phyloP scores from a whole-genome alignment of 495 filamentous ascomycete species.

The Talaromyces nanjingensis region DNA sequence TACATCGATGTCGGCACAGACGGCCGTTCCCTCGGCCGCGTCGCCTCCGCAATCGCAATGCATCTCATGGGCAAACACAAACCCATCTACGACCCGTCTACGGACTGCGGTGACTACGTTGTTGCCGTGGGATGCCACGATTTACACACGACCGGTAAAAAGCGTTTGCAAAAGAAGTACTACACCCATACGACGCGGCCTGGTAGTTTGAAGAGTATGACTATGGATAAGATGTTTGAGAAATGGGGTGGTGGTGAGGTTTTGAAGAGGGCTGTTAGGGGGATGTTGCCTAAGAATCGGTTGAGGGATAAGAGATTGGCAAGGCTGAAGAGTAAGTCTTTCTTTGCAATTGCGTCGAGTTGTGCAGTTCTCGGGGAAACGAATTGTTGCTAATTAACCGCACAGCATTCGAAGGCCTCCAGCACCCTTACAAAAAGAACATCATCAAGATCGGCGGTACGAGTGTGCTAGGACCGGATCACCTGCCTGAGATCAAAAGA shows the following conservation, averaged over 20 bases:
- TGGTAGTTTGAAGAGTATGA: constrained; percentile 77
- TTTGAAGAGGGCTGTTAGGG: constrained; percentile 81
- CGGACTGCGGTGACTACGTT: constrained; percentile 98
- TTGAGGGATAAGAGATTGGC: constrained; percentile 77
- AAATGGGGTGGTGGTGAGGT: constrained; percentile 96
- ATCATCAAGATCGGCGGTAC: constrained; percentile 62
- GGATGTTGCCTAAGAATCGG: constrained; percentile 97
- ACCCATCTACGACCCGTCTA: constrained; percentile 90
- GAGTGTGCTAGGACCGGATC: constrained; percentile 23
- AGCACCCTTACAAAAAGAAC: constrained; percentile 89
- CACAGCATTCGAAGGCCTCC: constrained; percentile 78
- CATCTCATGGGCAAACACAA: constrained; percentile 99
- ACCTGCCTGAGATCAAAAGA: constrained; percentile 38
- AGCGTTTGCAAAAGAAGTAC: constrained; percentile 89
- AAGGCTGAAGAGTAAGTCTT: constrained; percentile 69
- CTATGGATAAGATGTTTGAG: constrained; percentile 88
- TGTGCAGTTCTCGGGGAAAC: not conserved
- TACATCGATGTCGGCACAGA: constrained; percentile 64
- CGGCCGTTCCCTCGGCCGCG: constrained; percentile 61
- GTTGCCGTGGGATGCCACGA: constrained; percentile 85
- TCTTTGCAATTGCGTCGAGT: not conserved
- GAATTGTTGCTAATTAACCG: constrained; percentile 12
- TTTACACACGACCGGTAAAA: constrained; percentile 83
- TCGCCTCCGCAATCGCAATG: constrained; percentile 85
- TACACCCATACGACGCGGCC: constrained; percentile 88